These are phyloP conservation scores for Cutaneotrichosporon arboriforme DNA, from an alignment of 1,284 basidiomycete species.

Conservation along the genomic window DNA sequence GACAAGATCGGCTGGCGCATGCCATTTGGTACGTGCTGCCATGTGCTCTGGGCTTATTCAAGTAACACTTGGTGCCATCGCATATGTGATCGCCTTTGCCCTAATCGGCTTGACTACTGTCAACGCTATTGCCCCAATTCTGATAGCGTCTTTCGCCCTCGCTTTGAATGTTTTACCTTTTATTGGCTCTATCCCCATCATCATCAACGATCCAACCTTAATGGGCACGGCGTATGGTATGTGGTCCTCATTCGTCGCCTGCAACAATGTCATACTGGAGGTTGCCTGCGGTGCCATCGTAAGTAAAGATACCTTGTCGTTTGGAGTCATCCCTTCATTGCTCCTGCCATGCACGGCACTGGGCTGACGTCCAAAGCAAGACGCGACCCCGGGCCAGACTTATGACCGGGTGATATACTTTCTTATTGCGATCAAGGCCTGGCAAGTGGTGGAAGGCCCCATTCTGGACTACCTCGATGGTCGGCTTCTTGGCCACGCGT, in stretches of 20 bases:
- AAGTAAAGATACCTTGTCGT: too few species aligned
- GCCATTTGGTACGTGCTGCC: conserved; percentile 24
- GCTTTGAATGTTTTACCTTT: conserved; percentile 40
- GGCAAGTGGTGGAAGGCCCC: conserved; percentile 38
- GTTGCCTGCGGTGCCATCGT: conserved; percentile 36
- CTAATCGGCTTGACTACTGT: conserved; percentile 42
- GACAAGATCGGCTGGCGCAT: conserved; percentile 26
- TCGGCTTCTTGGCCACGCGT: conserved; percentile 25
- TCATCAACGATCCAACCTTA: conserved; percentile 38
- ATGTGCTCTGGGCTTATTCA: conserved; percentile 10
- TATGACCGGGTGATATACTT: conserved; percentile 43
- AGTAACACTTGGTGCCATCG: not conserved
- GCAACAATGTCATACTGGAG: conserved; percentile 35
- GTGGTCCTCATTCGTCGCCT: conserved; percentile 24
- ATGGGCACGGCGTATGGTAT: conserved; percentile 45
- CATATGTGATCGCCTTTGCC: conserved; percentile 40
- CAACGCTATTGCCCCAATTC: conserved; percentile 38
- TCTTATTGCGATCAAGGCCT: conserved; percentile 43
- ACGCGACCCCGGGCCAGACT: conserved; percentile 21
- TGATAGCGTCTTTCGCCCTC: conserved; percentile 37
- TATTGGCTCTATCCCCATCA: conserved; percentile 40
- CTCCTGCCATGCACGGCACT: too few species aligned
- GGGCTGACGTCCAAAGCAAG: too few species aligned
- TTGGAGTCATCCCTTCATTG: too few species aligned
- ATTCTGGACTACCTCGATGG: conserved; percentile 27